Conservation (phyloP, 148 eudicot genomes). For the Fagopyrum esculentum region DNA sequence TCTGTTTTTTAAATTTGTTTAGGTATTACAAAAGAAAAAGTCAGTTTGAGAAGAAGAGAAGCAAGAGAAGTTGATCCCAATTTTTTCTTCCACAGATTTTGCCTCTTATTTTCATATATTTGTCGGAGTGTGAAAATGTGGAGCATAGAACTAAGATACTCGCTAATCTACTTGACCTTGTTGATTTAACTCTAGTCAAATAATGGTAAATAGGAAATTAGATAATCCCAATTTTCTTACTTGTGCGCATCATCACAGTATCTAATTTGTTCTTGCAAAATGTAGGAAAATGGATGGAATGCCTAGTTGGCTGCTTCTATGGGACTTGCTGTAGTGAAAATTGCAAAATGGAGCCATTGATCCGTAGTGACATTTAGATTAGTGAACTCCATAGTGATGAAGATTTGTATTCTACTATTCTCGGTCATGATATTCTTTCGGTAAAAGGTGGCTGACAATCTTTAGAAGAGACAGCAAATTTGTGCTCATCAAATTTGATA, state of each 20-base stretch:
- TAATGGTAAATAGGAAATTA: conserved; percentile 41
- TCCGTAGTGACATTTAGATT: conserved; percentile 30
- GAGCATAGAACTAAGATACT: conserved; percentile 63
- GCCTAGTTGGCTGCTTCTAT: conserved; percentile 74
- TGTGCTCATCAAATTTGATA: conserved; percentile 62
- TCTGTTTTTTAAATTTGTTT: not conserved
- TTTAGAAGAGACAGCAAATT: conserved; percentile 89
- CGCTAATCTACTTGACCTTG: conserved; percentile 80
- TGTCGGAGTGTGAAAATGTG: conserved; percentile 64
- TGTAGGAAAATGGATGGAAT: conserved; percentile 94
- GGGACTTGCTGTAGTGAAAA: conserved; percentile 64
- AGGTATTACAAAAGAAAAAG: conserved; percentile 83
- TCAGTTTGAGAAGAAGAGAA: conserved; percentile 60
- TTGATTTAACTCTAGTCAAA: conserved; percentile 88
- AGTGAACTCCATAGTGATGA: conserved; percentile 63
- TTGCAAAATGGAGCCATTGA: conserved; percentile 44
- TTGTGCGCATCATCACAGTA: not conserved
- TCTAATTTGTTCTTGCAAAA: conserved; percentile 16
- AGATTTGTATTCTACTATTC: conserved; percentile 64
- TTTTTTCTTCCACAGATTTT: conserved; percentile 87
- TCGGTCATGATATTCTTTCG: conserved; percentile 59
- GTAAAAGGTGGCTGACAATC: conserved; percentile 96
- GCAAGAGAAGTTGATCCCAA: conserved; percentile 57
- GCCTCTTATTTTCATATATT: conserved; percentile 76
- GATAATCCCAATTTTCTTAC: conserved; percentile 12